Evolutionary conservation across 768 basidiomycete genomes (phyloP).

Genomic region (Lactarius sanguifluus): DNA sequence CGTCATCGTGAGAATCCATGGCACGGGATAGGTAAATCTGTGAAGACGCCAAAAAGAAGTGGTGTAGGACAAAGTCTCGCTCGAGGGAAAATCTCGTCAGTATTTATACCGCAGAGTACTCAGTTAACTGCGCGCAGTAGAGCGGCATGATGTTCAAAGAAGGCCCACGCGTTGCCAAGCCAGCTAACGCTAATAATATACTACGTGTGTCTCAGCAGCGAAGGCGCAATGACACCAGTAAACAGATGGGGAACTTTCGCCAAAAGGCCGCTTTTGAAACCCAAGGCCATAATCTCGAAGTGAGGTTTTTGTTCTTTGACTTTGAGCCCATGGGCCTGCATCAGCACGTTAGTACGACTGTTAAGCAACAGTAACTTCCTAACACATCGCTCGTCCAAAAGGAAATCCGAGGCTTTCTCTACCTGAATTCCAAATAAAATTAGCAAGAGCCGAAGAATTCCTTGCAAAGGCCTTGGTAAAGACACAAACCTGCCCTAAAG

Average conservation of each 20-base stretch:
- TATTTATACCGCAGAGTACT: conserved; percentile 5
- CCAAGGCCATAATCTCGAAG: not conserved
- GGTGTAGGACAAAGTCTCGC: not conserved
- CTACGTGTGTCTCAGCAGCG: not conserved
- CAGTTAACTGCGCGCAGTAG: not conserved
- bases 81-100: not conserved
- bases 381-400: not conserved
- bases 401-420: not conserved
- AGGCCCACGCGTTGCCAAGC: conserved; percentile 6
- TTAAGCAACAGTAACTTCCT: not conserved
- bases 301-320: too few species aligned
- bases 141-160: not conserved
- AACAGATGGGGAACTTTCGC: not conserved
- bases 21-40: not conserved
- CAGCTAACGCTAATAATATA: not conserved
- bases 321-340: too few species aligned
- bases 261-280: not conserved
- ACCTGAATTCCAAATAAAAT: not conserved
- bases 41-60: conserved; percentile 5
- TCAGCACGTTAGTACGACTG: not conserved
- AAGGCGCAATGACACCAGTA: not conserved
- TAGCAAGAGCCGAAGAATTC: not conserved
- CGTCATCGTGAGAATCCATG: conserved; percentile 8
- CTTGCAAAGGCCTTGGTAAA: not conserved
- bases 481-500: not conserved